Evolutionary conservation across 208 protist species (phyloP), one percentile per base, ranked within the genome.

Genomic region (Leptomonas pyrrhocoris): DNA sequence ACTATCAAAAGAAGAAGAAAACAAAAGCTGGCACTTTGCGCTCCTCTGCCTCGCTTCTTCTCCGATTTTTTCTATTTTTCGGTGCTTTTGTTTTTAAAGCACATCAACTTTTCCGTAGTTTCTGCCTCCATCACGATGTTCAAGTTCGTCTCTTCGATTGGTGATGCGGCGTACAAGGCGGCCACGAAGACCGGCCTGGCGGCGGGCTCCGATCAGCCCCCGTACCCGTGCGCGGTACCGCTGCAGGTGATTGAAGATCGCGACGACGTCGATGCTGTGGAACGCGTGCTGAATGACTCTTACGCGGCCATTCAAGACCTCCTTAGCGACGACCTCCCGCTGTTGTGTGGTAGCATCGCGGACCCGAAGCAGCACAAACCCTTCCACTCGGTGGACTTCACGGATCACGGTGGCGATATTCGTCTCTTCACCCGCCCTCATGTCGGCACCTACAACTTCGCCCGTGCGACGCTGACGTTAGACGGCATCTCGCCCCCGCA

Each of bases 201-300:
- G 12, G 87, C 85, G 4, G 89, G 88, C 54, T 80, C 73, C 6
- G 83, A 93, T 30, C 81, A 94, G 72, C 91, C 91, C 0, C 86
- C 91, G 18, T 96, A 96, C 71, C 88, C 91, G 15, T 96, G 91
- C 57, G 84, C 91, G 7, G 55, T 93, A n/a, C 91, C 91, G 6
- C 77, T 94, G 50, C 77, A 81, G 19, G 73, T 74, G 18, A 77
- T 96, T 40, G 74, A 88, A 12, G 69, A 79, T 74, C 23, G 60
- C 45, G 59, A 85, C 34, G 88, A 94, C 77, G 60, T 58, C 8
- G 57, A 50, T 2, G 30, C 72, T 15, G 73, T 88, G 21, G 73
- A 91, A 27, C 68, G 67, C 23, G 62, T 96, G 6, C 73, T 90
- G 30, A 86, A 89, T 72, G 71, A 67, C 53, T 85, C 78, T 19